Evolutionary conservation across 257 asterid species (phyloP), one percentile per base, ranked within the genome.

Genomic region (Capsicum baccatum): DNA sequence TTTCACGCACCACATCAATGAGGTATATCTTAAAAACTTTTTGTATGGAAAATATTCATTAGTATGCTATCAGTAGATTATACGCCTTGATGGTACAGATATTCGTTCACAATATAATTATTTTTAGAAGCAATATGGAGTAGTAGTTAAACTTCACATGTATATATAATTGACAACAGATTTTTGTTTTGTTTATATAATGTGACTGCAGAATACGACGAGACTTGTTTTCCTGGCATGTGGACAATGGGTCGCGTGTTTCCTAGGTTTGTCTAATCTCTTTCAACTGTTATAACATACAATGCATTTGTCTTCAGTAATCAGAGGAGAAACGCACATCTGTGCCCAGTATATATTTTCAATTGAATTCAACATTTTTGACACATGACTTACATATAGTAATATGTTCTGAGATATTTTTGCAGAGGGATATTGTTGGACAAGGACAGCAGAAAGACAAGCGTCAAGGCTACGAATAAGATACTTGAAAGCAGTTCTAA

Each of bases 391-490:
- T 39, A 39, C 44, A 4, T 39, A 39, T 14, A 55, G 70, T 73
- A 37, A 63, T 15, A 12, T 14, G 11, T 13, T 71, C 17, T 56
- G 3, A 11, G 16, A 21, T 47, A 37, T 48, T 62, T 63, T 33
- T 26, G 2, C 1, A 96, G 99, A 96, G 97, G 98, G 98, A 1
- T 96, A 91, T 88, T 96, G 98, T 79, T 96, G 98, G 98, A 92
- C 98, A 73, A 91, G 98, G 89, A 94, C 99, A 9, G 97, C 95
- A 10, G 98, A 94, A 89, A 91, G 98, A 70, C 98, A 94, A 87
- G 97, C 98, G 42, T 92, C 97, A 0, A 89, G 93, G 76, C 60
- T 96, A 67, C 87, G 98, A 81, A 86, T 90, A 12, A 88, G 91
- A 66, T 96, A 96, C 73, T 79, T 96, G 8, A 92, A 92, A 89